phyloP scores from a whole-genome alignment of 2,329 filamentous ascomycete species.

The Colletotrichum sp. region DNA sequence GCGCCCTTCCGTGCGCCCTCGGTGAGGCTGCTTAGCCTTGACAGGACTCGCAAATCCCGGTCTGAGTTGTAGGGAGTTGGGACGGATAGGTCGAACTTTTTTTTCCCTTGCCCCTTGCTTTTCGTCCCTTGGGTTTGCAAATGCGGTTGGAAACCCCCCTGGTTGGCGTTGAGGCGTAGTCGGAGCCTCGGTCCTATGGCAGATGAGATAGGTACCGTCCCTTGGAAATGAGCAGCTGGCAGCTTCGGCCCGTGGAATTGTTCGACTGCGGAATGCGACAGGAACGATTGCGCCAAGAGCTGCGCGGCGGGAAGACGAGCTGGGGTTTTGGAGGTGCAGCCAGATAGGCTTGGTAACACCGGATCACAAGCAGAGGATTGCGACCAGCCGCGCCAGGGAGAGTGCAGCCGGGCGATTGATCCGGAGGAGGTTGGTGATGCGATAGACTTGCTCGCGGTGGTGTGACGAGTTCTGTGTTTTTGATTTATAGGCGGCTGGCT shows the following conservation, averaged over 20 bases:
- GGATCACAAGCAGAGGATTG: not conserved
- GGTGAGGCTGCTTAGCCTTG: not conserved
- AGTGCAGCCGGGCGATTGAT: not conserved
- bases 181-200: not conserved
- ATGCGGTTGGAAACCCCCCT: not conserved
- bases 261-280: not conserved
- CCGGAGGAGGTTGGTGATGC: not conserved
- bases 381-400: not conserved
- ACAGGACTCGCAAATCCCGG: not conserved
- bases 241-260: not conserved
- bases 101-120: not conserved
- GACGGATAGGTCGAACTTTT: not conserved
- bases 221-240: not conserved
- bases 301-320: conserved; percentile 3
- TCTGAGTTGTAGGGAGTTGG: not conserved
- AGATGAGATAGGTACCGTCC: conserved; percentile 1
- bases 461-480: not conserved
- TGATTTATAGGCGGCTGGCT: not conserved
- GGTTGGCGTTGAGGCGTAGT: not conserved
- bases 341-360: not conserved
- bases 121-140: not conserved
- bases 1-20: not conserved
- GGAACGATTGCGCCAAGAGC: not conserved
- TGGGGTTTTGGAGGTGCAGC: not conserved
- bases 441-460: not conserved